Conservation (phyloP, 1,139 yeast species). For the Candida tetrigidarum region DNA sequence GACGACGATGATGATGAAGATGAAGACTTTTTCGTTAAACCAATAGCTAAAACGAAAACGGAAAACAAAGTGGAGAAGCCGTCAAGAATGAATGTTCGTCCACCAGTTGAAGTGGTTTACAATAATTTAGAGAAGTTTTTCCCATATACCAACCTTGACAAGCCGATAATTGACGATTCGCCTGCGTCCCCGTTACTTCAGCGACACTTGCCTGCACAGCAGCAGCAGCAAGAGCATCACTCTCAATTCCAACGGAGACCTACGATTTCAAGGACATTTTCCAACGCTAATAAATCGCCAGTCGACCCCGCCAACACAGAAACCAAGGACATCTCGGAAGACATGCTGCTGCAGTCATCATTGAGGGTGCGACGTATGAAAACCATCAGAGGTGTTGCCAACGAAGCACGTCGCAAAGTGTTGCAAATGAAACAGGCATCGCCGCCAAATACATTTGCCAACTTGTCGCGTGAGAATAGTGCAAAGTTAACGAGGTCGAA, state of each 20-base stretch:
- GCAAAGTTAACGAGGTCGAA: constrained; percentile 63
- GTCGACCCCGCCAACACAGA: constrained; percentile 22
- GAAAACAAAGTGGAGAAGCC: too few species aligned
- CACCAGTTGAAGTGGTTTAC: constrained; percentile 93
- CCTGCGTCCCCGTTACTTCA: constrained; percentile 53
- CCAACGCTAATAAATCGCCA: constrained; percentile 52
- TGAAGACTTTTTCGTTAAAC: constrained; percentile 35
- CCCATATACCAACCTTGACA: constrained; percentile 91
- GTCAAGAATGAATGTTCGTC: constrained; percentile 61
- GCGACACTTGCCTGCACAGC: neutral
- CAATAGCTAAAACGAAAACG: constrained; percentile 24
- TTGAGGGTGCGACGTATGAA: constrained; percentile 58
- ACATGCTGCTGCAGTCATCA: constrained; percentile 32
- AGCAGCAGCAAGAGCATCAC: constrained; percentile 3
- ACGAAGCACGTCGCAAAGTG: constrained; percentile 75
- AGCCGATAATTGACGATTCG: constrained; percentile 86
- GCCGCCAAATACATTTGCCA: constrained; percentile 17
- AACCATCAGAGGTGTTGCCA: constrained; percentile 89
- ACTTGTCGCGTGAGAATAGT: constrained; percentile 14
- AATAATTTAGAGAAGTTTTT: constrained; percentile 90
- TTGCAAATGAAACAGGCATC: constrained; percentile 31
- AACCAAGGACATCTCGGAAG: constrained; percentile 13
- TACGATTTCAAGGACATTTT: constrained; percentile 50
- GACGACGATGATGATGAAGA: too few species aligned
- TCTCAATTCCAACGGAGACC: constrained; percentile 30